Evolutionary conservation across 768 basidiomycete species (phyloP).

Genomic region (Dendrothele bispora): DNA sequence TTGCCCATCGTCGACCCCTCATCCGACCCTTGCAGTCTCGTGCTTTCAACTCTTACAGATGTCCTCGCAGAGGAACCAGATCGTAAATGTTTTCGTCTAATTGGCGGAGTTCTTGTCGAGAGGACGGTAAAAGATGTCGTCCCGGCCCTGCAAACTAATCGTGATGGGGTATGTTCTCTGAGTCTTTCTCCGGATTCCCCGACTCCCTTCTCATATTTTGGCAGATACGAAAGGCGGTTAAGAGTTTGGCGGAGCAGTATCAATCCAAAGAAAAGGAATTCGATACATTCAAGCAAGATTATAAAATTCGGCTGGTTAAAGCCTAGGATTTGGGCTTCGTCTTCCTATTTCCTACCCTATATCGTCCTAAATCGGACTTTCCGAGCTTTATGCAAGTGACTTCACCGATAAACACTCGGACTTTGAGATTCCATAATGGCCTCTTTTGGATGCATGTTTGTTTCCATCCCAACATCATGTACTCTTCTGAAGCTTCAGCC

Average conservation of each 20-base stretch:
- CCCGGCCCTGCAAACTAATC: conserved; percentile 86
- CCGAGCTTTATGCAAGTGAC: no score
- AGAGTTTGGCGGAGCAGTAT: conserved; percentile 82
- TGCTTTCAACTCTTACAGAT: conserved; percentile 84
- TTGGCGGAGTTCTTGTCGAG: conserved; percentile 95
- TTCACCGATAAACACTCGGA: no score
- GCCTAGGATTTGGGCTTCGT: no score
- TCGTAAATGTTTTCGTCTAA: conserved; percentile 94
- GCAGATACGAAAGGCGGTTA: conserved; percentile 82
- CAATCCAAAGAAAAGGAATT: conserved; percentile 85
- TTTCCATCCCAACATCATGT: no score
- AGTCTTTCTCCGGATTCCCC: neutral
- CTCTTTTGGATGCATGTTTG: no score
- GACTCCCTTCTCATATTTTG: conserved; percentile 15
- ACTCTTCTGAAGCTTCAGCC: no score
- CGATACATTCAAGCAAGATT: conserved; percentile 74
- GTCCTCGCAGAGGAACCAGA: conserved; percentile 79
- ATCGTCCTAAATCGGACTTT: neutral
- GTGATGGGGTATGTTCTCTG: conserved; percentile 67
- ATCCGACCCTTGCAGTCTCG: conserved; percentile 58
- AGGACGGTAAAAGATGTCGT: conserved; percentile 94
- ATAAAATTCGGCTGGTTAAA: conserved; percentile 74
- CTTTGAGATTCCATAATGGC: no score
- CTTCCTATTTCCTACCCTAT: no score
- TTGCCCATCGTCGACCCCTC: neutral